Base-by-base conservation (phyloP, 345 rosid species). In the Clausena lansium region DNA sequence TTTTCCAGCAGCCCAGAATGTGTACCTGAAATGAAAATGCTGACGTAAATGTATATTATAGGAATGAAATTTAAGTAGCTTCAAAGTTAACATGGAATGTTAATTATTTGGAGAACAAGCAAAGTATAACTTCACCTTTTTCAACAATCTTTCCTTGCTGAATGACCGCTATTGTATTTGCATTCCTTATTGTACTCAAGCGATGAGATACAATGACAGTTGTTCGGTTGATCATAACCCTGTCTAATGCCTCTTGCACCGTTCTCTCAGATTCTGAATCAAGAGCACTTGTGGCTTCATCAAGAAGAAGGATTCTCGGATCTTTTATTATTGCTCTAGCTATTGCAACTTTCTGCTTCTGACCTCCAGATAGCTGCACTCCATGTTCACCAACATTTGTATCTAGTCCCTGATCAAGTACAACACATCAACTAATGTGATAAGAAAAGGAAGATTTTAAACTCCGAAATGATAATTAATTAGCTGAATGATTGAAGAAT, bases 361-460 rank as follows among this genome's bases (percentile, higher is more conserved):
- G 97, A 0, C 98, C 98, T 28, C 97, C 92, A 0, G 97, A 94
- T 20, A 94, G 88, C 80, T 87, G 94, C 30, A 87, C 88, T 45
- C 97, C 98, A 35, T 89, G 97, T 76, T 94, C 97, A 1, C 98
- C 97, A 24, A 91, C 97, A 90, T 82, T 83, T 3, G 94, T 92
- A 52, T 91, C 89, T 38, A 91, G 54, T 35, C 95, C 97, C 97
- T 91, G 52, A 55, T 24, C 5, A 57, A 27, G 6, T 30, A 55
- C 11, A 22, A 64, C 27, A 10, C 50, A 41, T 11, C 14, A 41
- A 11, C 50, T 41, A 41, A 11, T 41, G 50, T 41, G 50, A 41
- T 2, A 11, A 41, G 50, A 10, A 41, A 41, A 41, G 50, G 50
- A 11, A 41, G 50, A 41, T 11, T 11, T 41, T 41, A 41, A 41